phyloP scores from a whole-genome alignment of 2,329 filamentous ascomycete species.

The Ceratocystiopsis minuta region DNA sequence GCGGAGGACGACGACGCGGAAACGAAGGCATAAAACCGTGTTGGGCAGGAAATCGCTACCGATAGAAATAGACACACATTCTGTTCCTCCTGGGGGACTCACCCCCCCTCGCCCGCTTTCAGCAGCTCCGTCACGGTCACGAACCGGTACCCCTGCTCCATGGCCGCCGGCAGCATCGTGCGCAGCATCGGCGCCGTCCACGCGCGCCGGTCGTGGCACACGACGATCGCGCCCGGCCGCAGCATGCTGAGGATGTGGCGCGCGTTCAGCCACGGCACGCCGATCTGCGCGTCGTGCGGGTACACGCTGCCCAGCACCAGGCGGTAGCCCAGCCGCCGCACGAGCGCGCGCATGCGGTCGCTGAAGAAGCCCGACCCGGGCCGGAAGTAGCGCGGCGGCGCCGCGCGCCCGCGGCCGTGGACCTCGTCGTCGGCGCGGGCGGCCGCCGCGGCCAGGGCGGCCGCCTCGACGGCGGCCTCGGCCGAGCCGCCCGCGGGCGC shows the following conservation, averaged over 20 bases:
- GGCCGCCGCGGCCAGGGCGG: neutral
- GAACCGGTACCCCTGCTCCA: slow-evolving; percentile 48
- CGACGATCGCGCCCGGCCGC: slow-evolving; percentile 57
- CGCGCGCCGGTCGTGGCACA: slow-evolving; percentile 69
- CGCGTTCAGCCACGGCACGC: slow-evolving; percentile 50
- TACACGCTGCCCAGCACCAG: slow-evolving; percentile 74
- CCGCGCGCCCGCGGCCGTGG: neutral
- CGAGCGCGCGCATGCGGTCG: slow-evolving; percentile 42
- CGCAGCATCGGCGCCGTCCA: slow-evolving; percentile 71
- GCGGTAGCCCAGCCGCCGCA: slow-evolving; percentile 44
- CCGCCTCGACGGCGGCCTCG: slow-evolving; percentile 20
- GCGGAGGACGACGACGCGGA: slow-evolving; percentile 6
- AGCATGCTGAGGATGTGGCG: slow-evolving; percentile 67
- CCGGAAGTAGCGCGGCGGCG: slow-evolving; percentile 49
- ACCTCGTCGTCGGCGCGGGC: no score
- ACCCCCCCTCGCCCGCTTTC: slow-evolving; percentile 12
- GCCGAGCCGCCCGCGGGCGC: slow-evolving; percentile 6
- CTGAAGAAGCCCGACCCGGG: slow-evolving; percentile 77
- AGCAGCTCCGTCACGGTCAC: slow-evolving; percentile 55
- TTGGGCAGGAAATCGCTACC: no score
- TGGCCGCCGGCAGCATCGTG: slow-evolving; percentile 54
- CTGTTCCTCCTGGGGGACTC: neutral
- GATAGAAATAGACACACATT: neutral
- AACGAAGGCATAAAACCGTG: neutral
- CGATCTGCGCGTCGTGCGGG: slow-evolving; percentile 79